phyloP scores from a whole-genome alignment of 208 protist species.

The Acanthamoeba quina region DNA sequence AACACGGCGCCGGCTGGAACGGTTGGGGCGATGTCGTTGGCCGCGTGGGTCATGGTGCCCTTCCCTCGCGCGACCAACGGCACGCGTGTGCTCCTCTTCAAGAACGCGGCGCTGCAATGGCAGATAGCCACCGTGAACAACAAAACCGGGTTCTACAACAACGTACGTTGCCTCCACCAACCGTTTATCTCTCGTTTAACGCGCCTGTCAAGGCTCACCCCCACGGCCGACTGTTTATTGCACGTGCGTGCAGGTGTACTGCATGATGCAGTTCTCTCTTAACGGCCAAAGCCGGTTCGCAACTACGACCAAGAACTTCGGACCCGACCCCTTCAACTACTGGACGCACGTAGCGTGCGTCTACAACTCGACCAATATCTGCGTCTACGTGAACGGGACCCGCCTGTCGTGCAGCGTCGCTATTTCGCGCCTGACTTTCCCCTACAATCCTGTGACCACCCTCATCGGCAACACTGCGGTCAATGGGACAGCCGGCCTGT shows the following conservation, averaged over 20 bases:
- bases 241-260: background rate
- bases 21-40: background rate
- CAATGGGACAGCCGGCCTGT: background rate
- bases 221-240: background rate
- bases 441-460: slow-evolving; percentile 50
- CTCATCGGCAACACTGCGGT: slow-evolving; percentile 26
- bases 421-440: background rate
- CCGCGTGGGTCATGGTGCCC: slow-evolving; percentile 29
- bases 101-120: slow-evolving; percentile 2
- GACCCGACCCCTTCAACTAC: slow-evolving; percentile 15
- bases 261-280: slow-evolving; percentile 58
- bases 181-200: background rate
- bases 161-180: background rate
- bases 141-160: slow-evolving; percentile 49
- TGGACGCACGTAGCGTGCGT: slow-evolving; percentile 55
- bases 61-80: slow-evolving; percentile 17
- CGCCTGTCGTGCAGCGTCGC: background rate
- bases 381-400: slow-evolving; percentile 40
- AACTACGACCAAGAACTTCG: background rate
- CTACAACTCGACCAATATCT: slow-evolving; percentile 33
- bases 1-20: slow-evolving; percentile 18
- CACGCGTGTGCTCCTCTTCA: slow-evolving; percentile 19
- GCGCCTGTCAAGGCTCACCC: background rate
- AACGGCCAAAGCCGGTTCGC: background rate
- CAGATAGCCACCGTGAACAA: slow-evolving; percentile 24